Percentiles rank a stretch among this genome's conserved stretches.
Evolutionary conservation across 805 yeast species (phyloP).

Genomic region (Cyberlindnera japonica): DNA sequence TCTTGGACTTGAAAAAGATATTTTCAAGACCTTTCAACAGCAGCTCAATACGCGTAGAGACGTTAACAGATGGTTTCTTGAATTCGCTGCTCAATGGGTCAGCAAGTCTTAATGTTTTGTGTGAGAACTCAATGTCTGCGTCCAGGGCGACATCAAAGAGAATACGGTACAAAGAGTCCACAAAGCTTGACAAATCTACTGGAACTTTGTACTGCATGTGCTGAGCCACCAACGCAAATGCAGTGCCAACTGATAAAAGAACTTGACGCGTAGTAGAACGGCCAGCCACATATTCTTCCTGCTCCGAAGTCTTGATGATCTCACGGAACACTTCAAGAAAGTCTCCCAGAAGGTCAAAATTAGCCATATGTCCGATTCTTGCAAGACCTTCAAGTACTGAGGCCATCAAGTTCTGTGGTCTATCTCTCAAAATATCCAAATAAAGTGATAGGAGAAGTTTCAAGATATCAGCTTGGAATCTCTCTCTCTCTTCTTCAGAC

Average conservation of each 20-base stretch:
- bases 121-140: conserved; percentile 81
- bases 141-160: conserved; percentile 69
- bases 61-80: conserved; percentile 70
- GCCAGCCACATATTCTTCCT: conserved; percentile 40
- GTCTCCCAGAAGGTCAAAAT: conserved; percentile 89
- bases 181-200: conserved; percentile 78
- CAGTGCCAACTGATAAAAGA: conserved; percentile 79
- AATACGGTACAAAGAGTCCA: conserved; percentile 67
- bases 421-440: conserved; percentile 66
- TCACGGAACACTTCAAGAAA: conserved; percentile 86
- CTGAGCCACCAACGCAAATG: conserved; percentile 79
- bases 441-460: conserved; percentile 70
- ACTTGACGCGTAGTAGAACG: conserved; percentile 58
- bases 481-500: conserved; percentile 82
- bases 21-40: conserved; percentile 73
- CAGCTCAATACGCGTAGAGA: conserved; percentile 85
- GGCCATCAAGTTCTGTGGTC: conserved; percentile 67
- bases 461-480: conserved; percentile 78
- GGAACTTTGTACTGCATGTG: conserved; percentile 69
- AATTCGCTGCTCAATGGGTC: conserved; percentile 60
- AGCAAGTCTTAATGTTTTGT: conserved; percentile 71
- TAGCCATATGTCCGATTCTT: conserved; percentile 86
- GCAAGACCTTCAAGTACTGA: conserved; percentile 90
- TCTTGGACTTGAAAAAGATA: conserved; percentile 71
- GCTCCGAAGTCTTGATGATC: conserved; percentile 52